These are phyloP conservation scores for Trichopus zeylanicus DNA, from an alignment of 116 monocot species.

Conservation along the genomic window DNA sequence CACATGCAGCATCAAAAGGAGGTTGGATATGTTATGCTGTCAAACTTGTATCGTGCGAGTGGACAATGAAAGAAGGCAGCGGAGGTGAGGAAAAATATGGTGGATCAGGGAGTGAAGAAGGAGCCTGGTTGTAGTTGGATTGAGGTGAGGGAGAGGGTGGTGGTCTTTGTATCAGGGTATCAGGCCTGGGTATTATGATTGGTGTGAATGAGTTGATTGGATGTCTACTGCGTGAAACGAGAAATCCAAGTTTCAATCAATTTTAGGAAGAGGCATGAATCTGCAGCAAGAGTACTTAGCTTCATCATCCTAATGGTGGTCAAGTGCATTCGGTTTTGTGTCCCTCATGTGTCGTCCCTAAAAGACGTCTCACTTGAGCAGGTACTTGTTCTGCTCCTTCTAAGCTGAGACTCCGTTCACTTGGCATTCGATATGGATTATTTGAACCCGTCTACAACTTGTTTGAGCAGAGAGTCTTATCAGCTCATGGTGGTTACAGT, in stretches of 20 bases:
- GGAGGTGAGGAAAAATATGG: conserved; percentile 55
- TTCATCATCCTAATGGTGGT: no score
- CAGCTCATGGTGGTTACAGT: no score
- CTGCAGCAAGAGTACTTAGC: no score
- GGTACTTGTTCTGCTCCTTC: no score
- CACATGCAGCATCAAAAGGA: conserved; percentile 26
- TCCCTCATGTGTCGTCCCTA: no score
- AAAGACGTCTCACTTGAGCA: no score
- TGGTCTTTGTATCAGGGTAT: conserved; percentile 36
- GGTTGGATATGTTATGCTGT: conserved; percentile 56
- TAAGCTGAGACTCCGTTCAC: no score
- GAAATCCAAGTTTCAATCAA: conserved; percentile 18
- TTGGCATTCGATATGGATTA: no score
- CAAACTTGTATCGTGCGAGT: conserved; percentile 51
- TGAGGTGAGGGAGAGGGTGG: conserved; percentile 33
- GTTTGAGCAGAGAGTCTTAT: no score
- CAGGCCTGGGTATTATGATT: conserved; percentile 6
- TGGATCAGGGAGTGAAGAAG: conserved; percentile 46
- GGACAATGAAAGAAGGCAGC: conserved; percentile 65
- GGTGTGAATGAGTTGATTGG: conserved; percentile 13
- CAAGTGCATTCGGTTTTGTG: no score
- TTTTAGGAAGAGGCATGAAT: no score
- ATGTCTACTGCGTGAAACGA: conserved; percentile 45
- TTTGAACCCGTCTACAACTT: no score
- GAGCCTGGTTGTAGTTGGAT: conserved; percentile 77